Evolutionary conservation across 75 land plant genomes (phyloP), one percentile per base, ranked within the genome.

Genomic region (Isoetes taiwanensis): DNA sequence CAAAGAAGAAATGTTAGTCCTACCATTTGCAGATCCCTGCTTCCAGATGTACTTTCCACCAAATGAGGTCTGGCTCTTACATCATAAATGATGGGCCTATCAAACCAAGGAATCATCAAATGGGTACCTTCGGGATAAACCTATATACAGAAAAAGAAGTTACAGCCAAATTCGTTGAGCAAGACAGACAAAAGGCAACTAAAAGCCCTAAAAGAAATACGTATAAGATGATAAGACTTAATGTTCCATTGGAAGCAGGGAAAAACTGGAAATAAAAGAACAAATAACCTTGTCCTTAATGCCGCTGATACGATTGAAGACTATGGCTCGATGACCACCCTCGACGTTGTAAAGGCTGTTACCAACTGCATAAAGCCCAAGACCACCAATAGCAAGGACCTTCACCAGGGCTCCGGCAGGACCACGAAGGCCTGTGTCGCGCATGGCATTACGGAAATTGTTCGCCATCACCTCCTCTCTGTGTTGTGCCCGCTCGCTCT

Each of bases 71-170:
- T 74, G 17, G 96, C 86, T 30, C 96, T 79, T 16, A 89, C 90
- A 71, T 89, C 96, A 72, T 89, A 89, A 34, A 89, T 89, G 32
- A 81, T 53, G 16, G 96, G 96, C 61, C 96, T 79, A 31, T 89
- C 96, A 75, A 89, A 85, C 96, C 96, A 89, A 12, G 96, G 96
- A 54, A 89, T 63, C 77, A 81, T 85, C 6, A 89, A 59, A 54
- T 89, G 96, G 38, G 96, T 89, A 25, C 96, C 96, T 63, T 89
- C 96, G 38, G 86, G 86, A 70, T 89, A 89, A 16, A 89, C 96
- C 96, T 88, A 74, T 41, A 37, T 54, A 38, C 10, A 28, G 35
- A 54, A 20, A 10, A 54, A 33, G 10, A 6, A 43, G 23, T 43
- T 5, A 24, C 4, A 14, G 4, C 11, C 23, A 19, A 3, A 43